Percentiles rank a stretch among this genome's conserved stretches.
Conservation (phyloP, 768 basidiomycete genomes). For the Hygrocybe coccinea region DNA sequence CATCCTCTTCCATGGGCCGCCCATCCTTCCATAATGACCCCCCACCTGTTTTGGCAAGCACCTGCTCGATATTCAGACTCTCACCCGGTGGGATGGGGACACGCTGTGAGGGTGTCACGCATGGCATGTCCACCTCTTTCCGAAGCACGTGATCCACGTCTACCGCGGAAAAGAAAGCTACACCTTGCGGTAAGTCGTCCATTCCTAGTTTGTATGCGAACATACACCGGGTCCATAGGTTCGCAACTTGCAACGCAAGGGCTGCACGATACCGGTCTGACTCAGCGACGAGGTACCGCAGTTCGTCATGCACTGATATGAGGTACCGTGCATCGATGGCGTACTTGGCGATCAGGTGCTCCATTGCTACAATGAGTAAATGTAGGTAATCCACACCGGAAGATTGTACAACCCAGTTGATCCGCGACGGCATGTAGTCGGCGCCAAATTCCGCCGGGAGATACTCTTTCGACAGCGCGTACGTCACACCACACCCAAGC, state of each 20-base stretch:
- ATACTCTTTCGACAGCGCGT: conserved; percentile 86
- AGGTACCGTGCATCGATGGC: conserved; percentile 87
- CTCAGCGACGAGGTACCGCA: conserved; percentile 88
- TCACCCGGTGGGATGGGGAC: conserved; percentile 81
- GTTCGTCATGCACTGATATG: conserved; percentile 95
- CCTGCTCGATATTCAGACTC: conserved; percentile 62
- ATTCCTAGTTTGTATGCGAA: conserved; percentile 93
- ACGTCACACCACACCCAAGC: conserved; percentile 88
- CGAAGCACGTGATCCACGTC: conserved; percentile 87
- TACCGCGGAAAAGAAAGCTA: conserved; percentile 96
- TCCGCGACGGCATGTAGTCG: conserved; percentile 92
- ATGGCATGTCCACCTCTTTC: conserved; percentile 96
- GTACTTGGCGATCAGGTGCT: conserved; percentile 76
- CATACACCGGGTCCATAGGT: conserved; percentile 88
- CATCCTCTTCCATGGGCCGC: conserved; percentile 44
- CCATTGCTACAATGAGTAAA: conserved; percentile 92
- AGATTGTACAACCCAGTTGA: conserved; percentile 99
- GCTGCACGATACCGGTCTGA: conserved; percentile 87
- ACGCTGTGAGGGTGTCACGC: conserved; percentile 90
- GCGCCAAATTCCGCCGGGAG: conserved; percentile 75
- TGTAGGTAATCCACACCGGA: conserved; percentile 98
- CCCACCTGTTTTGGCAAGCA: conserved; percentile 64
- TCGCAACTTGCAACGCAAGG: conserved; percentile 89
- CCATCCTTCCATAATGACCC: conserved; percentile 64
- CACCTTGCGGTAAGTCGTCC: conserved; percentile 92